Evolutionary conservation across 345 rosid species (phyloP), one percentile per base, ranked within the genome.

Genomic region (Pistacia vera): DNA sequence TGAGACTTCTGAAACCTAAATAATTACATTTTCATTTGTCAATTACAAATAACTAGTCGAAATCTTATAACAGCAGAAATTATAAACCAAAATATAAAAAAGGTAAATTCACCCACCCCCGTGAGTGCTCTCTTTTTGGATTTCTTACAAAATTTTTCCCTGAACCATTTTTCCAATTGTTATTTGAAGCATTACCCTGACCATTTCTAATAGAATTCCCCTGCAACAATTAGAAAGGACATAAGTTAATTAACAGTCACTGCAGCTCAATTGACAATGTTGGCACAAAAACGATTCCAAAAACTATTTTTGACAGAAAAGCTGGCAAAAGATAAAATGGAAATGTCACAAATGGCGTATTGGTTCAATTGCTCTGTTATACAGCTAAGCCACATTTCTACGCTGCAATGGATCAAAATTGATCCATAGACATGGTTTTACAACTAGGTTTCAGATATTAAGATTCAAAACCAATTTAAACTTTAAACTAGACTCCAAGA

Each of bases 1-100:
- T 86, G 91, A 64, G 93, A 77, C 48, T 84, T 88, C 71, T 88
- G 86, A 75, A 78, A 79, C 79, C 98, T 86, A 83, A 82, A 86
- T 17, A 71, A 30, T 70, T 52, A 62, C 80, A 74, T 46, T 54
- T 55, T 67, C 63, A 78, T 57, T 30, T 41, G 67, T 78, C 30
- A 57, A 80, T 79, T 35, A 75, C 63, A 71, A 22, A 41, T 14
- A 17, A 71, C 17, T 64, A 30, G 63, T 66, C 65, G 73, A 59
- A 60, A 61, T 25, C 48, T 14, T 9, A 30, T 13, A 51, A 44
- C 41, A 25, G 73, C 22, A 73, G 52, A 63, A 57, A 5, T 17
- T 44, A 38, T 63, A 59, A 79, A 48, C 58, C 22, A 71, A 61
- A 80, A 78, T 38, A 52, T 16, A 68, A 69, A 78, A 52, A 78